phyloP scores from a whole-genome alignment of 2,329 filamentous ascomycete genomes.

The Plenodomus lindquistii region DNA sequence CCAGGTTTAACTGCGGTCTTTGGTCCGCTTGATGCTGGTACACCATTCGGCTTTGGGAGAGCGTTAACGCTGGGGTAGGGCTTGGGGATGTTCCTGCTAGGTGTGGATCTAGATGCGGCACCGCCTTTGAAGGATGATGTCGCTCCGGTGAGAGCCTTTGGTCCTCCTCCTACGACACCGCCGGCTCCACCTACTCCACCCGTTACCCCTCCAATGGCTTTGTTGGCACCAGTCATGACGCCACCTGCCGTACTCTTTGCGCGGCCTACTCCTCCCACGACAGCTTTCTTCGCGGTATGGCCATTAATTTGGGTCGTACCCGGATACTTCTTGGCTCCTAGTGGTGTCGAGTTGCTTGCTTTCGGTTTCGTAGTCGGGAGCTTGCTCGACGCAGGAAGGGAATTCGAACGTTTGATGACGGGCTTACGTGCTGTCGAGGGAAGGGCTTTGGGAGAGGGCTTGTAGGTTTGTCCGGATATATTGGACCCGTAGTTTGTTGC shows the following conservation, averaged over 20 bases:
- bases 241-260: conserved; percentile 12
- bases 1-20: conserved; percentile 34
- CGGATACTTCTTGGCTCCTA: conserved; percentile 37
- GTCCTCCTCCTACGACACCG: conserved; percentile 6
- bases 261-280: conserved; percentile 14
- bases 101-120: neutral
- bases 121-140: conserved; percentile 12
- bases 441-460: conserved; percentile 31
- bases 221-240: conserved; percentile 1
- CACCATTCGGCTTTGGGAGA: conserved; percentile 23
- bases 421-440: conserved; percentile 37
- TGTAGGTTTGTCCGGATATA: conserved; percentile 36
- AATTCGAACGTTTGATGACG: conserved; percentile 38
- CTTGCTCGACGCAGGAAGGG: conserved; percentile 31
- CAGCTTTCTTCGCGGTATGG: conserved; percentile 24
- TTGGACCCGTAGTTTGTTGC: conserved; percentile 33
- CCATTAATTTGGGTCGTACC: conserved; percentile 21
- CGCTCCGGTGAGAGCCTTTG: conserved; percentile 11
- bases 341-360: conserved; percentile 14
- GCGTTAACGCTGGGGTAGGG: conserved; percentile 9
- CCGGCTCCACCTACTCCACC: conserved; percentile 3
- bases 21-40: conserved; percentile 18
- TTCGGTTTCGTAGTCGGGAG: conserved; percentile 14
- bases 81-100: conserved; percentile 12
- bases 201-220: neutral